A percentile compares a stretch with the other conserved stretches of the same genome.
Conservation (phyloP, 2,329 filamentous ascomycete genomes). For the Exophiala lecanii-corni region DNA sequence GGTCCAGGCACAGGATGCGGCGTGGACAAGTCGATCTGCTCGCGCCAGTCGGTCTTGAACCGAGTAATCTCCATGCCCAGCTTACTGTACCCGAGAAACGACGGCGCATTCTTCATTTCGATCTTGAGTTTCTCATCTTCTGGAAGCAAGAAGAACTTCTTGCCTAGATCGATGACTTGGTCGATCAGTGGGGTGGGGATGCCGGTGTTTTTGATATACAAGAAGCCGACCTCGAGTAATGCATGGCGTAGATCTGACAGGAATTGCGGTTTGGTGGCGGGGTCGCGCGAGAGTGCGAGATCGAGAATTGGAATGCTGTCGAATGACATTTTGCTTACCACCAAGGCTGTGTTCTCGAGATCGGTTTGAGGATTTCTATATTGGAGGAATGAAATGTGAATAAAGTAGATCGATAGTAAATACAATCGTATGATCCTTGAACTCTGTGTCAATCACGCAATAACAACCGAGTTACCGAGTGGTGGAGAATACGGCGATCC, state of each 20-base stretch:
- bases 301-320: slow-evolving; percentile 67
- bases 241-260: slow-evolving; percentile 67
- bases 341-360: too few relatives aligned
- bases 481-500: too few relatives aligned
- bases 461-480: too few relatives aligned
- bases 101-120: slow-evolving; percentile 69
- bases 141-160: slow-evolving; percentile 71
- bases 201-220: slow-evolving; percentile 78
- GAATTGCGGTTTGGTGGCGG: slow-evolving; percentile 66
- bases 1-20: slow-evolving; percentile 63
- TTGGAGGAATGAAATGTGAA: too few relatives aligned
- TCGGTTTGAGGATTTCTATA: too few relatives aligned
- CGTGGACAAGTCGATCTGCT: slow-evolving; percentile 83
- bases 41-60: slow-evolving; percentile 69
- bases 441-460: too few relatives aligned
- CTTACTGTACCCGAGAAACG: slow-evolving; percentile 54
- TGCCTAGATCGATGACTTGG: slow-evolving; percentile 63
- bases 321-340: slow-evolving; percentile 18
- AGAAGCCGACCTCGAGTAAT: slow-evolving; percentile 79
- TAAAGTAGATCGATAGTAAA: too few relatives aligned
- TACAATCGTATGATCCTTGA: too few relatives aligned
- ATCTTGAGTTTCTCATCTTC: slow-evolving; percentile 69
- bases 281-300: slow-evolving; percentile 60
- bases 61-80: slow-evolving; percentile 63
- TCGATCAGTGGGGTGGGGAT: slow-evolving; percentile 62